phyloP scores from a whole-genome alignment of 23 red algal genomes.

The Pyropia haitanensis region DNA sequence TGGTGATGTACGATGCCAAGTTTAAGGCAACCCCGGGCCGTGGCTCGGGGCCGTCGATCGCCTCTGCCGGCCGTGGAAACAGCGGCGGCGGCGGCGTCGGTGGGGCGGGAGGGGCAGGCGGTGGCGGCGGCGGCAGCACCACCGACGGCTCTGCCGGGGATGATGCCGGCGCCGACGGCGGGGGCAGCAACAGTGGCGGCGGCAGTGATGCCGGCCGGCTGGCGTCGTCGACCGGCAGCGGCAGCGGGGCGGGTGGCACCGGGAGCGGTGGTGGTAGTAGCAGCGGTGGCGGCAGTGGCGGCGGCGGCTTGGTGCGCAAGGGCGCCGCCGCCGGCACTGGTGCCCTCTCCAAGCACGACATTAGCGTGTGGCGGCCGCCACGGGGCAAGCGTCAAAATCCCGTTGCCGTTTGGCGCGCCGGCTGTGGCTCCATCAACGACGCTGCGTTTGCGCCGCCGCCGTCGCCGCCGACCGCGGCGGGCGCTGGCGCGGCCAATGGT shows the following conservation, averaged over 20 bases:
- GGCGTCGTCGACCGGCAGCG: background rate
- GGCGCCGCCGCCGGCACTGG: background rate
- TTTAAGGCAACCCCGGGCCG: conserved; percentile 7
- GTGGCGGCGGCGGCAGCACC: background rate
- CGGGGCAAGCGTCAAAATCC: conserved; percentile 55
- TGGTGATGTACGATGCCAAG: conserved; percentile 66
- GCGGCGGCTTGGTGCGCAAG: too few species aligned
- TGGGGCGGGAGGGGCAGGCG: conserved; percentile 1
- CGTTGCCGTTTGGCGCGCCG: conserved; percentile 45
- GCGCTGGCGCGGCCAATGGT: too few species aligned
- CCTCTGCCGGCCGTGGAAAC: background rate
- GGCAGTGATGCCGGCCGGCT: background rate
- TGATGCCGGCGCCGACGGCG: conserved; percentile 18
- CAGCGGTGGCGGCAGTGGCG: background rate
- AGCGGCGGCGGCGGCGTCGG: background rate
- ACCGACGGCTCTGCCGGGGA: conserved; percentile 12
- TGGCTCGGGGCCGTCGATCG: background rate
- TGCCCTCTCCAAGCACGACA: conserved; percentile 26
- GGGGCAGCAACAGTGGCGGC: conserved; percentile 21
- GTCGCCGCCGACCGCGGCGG: too few species aligned
- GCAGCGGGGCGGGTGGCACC: background rate
- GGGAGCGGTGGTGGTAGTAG: background rate
- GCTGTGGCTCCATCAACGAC: conserved; percentile 31
- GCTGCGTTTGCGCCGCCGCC: conserved; percentile 37
- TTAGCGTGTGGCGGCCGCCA: conserved; percentile 40